These are phyloP conservation scores for Trametes meyenii DNA, from an alignment of 768 basidiomycete genomes.

Conservation along the genomic window DNA sequence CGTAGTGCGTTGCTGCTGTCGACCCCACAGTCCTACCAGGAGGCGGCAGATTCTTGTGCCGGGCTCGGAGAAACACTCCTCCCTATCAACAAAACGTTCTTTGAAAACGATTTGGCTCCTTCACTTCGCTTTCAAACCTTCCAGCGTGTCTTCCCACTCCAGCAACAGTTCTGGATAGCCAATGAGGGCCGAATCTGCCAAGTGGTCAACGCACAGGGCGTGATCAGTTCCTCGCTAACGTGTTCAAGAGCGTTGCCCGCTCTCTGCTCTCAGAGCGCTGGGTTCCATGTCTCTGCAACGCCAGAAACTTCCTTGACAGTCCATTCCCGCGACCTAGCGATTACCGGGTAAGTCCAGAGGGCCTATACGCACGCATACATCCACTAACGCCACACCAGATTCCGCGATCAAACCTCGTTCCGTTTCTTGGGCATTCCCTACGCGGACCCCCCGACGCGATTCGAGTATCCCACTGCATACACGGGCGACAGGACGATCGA, in stretches of 20 bases:
- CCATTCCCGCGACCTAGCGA: slow-evolving; percentile 23
- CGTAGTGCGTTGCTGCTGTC: slow-evolving; percentile 27
- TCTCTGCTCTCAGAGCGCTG: slow-evolving; percentile 31
- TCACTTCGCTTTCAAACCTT: slow-evolving; percentile 31
- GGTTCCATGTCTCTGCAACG: slow-evolving; percentile 12
- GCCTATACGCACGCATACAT: too few relatives aligned
- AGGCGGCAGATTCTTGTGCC: slow-evolving; percentile 24
- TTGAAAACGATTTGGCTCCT: slow-evolving; percentile 25
- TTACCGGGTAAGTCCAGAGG: slow-evolving; percentile 26
- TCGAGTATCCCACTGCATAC: slow-evolving; percentile 44
- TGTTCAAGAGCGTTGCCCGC: slow-evolving; percentile 27
- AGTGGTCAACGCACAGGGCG: slow-evolving; percentile 27
- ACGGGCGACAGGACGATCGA: slow-evolving; percentile 33
- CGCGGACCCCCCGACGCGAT: slow-evolving; percentile 46
- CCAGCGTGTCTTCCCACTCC: slow-evolving; percentile 16
- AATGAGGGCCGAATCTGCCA: slow-evolving; percentile 23
- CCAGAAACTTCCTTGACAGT: slow-evolving; percentile 26
- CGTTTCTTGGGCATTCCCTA: slow-evolving; percentile 56
- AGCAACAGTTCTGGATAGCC: slow-evolving; percentile 29
- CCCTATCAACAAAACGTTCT: slow-evolving; percentile 25
- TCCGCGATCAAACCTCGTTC: slow-evolving; percentile 51
- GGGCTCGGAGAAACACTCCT: slow-evolving; percentile 30
- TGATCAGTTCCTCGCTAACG: slow-evolving; percentile 19
- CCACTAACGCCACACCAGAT: slow-evolving; percentile 30
- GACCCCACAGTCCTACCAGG: slow-evolving; percentile 9